Evolutionary conservation across 108 stramenopile genomes (phyloP), one percentile per base, ranked within the genome.

Genomic region (Pseudonitzschia delicatissima): DNA sequence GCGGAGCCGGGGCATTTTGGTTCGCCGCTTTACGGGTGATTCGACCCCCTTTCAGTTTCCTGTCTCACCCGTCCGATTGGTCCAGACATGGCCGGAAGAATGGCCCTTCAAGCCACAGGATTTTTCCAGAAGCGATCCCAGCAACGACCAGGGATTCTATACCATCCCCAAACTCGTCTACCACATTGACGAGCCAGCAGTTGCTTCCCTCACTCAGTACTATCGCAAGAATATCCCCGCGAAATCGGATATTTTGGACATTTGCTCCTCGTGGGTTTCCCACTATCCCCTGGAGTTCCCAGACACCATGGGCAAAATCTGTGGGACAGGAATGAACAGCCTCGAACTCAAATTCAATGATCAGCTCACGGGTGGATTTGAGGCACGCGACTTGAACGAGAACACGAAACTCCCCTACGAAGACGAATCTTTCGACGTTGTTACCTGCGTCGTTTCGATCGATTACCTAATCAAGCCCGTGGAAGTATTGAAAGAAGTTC

Each of bases 381-480:
- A 86, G 55, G 85, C 82, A 0, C 77, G 78, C 49, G 94, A 98
- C 73, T 78, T 98, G 68, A 97, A 97, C 76, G 75, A 82, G 23
- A 81, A 93, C 45, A 77, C 94, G 17, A 87, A 48, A 31, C 72
- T 94, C 15, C 87, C 86, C 0, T 93, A 85, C 61, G 71, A 66
- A 2, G 94, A 94, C 71, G 77, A 82, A 58, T 80, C 79, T 0
- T 98, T 96, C 74, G 95, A 96, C 76, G 86, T 86, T 4, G 94
- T 98, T 4, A 98, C 97, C 36, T 96, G 95, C 67, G 97, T 98
- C 12, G 97, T 98, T 11, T 91, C 89, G 37, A 92, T 98, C 57
- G 97, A 98, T 57, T 98, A 98, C 68, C 73, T 98, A 68, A 85
- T 82, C 34, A 69, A 93, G 48, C 97, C 95, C 23, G 76, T 94